Percentiles rank a stretch among this genome's conserved stretches.
phyloP scores from a whole-genome alignment of 257 asterid species.

The Knoxia roxburghii region DNA sequence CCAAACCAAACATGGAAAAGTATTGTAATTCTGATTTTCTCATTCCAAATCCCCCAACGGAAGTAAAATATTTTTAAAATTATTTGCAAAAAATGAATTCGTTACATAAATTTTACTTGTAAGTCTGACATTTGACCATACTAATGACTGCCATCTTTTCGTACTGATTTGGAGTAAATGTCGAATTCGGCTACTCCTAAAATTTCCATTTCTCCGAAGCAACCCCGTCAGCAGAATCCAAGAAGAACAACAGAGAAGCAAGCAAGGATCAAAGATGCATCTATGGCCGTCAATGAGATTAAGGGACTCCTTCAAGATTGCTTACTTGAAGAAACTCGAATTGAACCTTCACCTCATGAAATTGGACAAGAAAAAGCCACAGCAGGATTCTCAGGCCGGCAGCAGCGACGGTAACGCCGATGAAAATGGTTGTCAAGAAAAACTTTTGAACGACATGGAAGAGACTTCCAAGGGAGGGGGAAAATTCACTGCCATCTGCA shows the following conservation, averaged over 20 bases:
- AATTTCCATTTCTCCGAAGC: no score
- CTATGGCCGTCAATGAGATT: constrained; percentile 83
- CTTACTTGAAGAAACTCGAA: constrained; percentile 61
- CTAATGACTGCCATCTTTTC: no score
- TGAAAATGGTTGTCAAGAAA: constrained; percentile 21
- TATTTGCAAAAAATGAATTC: no score
- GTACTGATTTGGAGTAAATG: no score
- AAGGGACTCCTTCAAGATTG: constrained; percentile 78
- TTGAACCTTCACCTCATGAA: constrained; percentile 61
- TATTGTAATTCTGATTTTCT: no score
- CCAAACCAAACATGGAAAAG: no score
- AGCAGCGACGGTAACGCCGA: neutral
- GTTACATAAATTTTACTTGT: no score
- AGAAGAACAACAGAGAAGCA: neutral
- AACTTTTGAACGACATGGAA: constrained; percentile 39
- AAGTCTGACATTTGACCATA: no score
- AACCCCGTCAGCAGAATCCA: no score
- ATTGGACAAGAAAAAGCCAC: constrained; percentile 36
- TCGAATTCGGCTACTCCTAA: no score
- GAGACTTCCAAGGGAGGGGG: constrained; percentile 17
- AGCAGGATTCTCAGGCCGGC: constrained; percentile 19
- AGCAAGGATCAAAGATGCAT: constrained; percentile 46
- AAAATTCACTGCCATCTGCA: constrained; percentile 30
- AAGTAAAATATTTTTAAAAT: no score
- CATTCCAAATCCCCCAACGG: no score